phyloP scores from a whole-genome alignment of 2,329 filamentous ascomycete species.

The Niveomyces coronatus region DNA sequence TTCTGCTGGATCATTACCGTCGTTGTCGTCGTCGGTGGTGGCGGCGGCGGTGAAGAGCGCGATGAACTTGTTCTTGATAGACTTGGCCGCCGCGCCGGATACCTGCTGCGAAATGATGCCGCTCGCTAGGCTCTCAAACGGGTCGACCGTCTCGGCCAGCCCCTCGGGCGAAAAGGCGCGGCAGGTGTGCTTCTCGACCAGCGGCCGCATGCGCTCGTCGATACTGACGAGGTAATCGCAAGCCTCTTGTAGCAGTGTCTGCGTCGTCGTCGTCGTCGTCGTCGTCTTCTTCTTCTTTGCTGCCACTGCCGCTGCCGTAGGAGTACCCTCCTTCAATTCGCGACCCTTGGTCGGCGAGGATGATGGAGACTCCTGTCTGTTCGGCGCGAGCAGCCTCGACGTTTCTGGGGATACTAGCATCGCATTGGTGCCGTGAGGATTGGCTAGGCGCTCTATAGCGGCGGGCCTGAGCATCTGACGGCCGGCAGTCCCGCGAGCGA shows the following conservation, averaged over 20 bases:
- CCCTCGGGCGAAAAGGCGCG: constrained; percentile 71
- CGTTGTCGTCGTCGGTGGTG: constrained; percentile 10
- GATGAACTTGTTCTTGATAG: constrained; percentile 81
- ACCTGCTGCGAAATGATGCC: constrained; percentile 97
- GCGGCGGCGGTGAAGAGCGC: constrained; percentile 48
- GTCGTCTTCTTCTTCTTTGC: neutral
- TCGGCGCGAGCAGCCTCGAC: constrained; percentile 48
- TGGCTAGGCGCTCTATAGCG: constrained; percentile 44
- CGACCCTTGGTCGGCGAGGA: constrained; percentile 36
- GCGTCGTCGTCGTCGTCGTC: constrained; percentile 43
- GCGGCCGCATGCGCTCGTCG: constrained; percentile 59
- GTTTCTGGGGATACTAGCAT: constrained; percentile 62
- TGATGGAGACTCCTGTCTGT: constrained; percentile 31
- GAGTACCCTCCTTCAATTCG: constrained; percentile 8
- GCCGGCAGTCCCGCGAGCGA: no score
- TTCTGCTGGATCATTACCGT: constrained; percentile 6
- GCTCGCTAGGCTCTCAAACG: constrained; percentile 72
- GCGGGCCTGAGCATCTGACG: constrained; percentile 29
- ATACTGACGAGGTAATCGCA: constrained; percentile 62
- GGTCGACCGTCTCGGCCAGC: constrained; percentile 76
- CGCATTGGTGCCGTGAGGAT: constrained; percentile 57
- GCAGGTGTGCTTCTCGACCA: constrained; percentile 70
- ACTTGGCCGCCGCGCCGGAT: constrained; percentile 79
- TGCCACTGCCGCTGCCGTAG: neutral
- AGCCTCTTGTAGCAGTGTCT: constrained; percentile 64